Evolutionary conservation across 192 early-diverging fungal genomes (phyloP).

Genomic region (Ramicandelaber brevisporus): DNA sequence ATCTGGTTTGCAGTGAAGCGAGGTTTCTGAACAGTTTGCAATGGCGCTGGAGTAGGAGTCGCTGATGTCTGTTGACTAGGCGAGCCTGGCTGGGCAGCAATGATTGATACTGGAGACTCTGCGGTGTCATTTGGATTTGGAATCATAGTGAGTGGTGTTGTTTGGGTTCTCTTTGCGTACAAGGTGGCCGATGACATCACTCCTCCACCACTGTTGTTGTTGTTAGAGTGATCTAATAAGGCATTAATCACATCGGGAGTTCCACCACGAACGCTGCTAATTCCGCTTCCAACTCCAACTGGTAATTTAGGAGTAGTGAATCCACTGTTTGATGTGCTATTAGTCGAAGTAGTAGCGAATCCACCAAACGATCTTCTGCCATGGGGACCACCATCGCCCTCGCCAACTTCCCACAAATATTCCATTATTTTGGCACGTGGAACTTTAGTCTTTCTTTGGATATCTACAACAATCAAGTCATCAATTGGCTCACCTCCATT

Average conservation of each 20-base stretch:
- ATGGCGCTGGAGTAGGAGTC: slow-evolving; percentile 6
- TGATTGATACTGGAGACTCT: background rate
- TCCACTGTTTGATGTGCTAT: slow-evolving; percentile 19
- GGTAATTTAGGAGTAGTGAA: too few relatives aligned
- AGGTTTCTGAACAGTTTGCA: too few relatives aligned
- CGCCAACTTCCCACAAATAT: slow-evolving; percentile 19
- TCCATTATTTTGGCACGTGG: slow-evolving; percentile 36
- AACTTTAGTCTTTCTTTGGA: slow-evolving; percentile 23
- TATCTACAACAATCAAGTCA: slow-evolving; percentile 51
- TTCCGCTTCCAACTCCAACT: slow-evolving; percentile 19
- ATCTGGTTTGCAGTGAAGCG: too few relatives aligned
- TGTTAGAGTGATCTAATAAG: background rate
- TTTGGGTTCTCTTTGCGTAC: background rate
- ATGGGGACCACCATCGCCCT: too few relatives aligned
- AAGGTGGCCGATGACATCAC: background rate
- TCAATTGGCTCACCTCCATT: slow-evolving; percentile 40
- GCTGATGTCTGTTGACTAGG: slow-evolving; percentile 5
- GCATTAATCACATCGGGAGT: slow-evolving; percentile 1
- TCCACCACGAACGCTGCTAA: slow-evolving; percentile 13
- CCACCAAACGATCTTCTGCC: too few relatives aligned
- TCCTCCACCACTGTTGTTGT: background rate
- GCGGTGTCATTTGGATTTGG: too few relatives aligned
- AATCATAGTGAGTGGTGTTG: too few relatives aligned
- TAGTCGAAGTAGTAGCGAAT: too few relatives aligned
- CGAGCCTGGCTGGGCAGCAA: background rate